Evolutionary conservation across 2,329 filamentous ascomycete species (phyloP), one percentile per base, ranked within the genome.

Genomic region (Ophiostoma ulmi): DNA sequence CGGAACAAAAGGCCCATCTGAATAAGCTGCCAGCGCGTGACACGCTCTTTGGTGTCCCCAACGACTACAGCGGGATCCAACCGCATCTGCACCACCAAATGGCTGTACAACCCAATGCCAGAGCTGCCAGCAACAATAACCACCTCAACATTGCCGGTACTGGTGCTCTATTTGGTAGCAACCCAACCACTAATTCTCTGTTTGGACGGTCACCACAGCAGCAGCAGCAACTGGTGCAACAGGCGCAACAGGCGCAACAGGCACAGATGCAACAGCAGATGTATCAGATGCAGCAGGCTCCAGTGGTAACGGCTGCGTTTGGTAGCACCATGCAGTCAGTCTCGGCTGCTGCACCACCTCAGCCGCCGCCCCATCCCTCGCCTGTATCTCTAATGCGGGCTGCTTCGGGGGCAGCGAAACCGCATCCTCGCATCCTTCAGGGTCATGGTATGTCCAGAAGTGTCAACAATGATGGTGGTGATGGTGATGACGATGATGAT

Each of bases 131-230:
- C 39, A 44, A 44, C 39, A 44, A 44, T 44, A 44, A 11, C 39
- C 10, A 44, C 39, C 10, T 11, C 39, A 41, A 44, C 39, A 44
- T 13, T 17, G 14, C 2, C 4, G 39, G 10, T 17, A 1, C 11
- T 17, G 39, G 39, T 44, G 6, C 2, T 44, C 8, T 44, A 17
- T 44, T 44, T 14, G 39, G 39, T 13, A 22, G n/a, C 48, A 55
- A 55, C 20, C 1, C 11, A 10, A 5, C n/a, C 48, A 26, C 5
- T 14, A 14, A 5, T 14, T n/a, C 20, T 55, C 73, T 80, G 17
- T 82, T 81, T 72, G 80, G 80, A 55, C 22, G 67, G 17, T n/a
- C 71, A 71, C 41, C 5, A 17, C 22, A 6, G 55, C 58, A 64
- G 64, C 38, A 22, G 38, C 65, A 48, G 10, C 52, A 58, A 36